These are phyloP conservation scores for Lactarius sanguifluus DNA, from an alignment of 768 basidiomycete genomes.

Conservation along the genomic window DNA sequence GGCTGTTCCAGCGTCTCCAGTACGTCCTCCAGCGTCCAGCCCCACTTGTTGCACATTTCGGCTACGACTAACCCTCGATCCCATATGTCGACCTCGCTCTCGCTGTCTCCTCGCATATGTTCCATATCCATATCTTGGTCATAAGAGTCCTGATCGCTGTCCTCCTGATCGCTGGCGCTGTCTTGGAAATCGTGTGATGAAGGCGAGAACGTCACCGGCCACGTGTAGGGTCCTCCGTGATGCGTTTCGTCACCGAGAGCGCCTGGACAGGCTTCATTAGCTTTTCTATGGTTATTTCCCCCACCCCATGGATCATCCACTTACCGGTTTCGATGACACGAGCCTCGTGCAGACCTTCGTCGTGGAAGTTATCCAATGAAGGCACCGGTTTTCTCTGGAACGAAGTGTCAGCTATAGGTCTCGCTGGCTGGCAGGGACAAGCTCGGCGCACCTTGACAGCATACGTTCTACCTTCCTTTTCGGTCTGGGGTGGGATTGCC, in stretches of 20 bases:
- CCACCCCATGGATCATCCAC: slow-evolving; percentile 7
- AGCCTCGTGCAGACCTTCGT: slow-evolving; percentile 10
- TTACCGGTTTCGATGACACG: slow-evolving; percentile 19
- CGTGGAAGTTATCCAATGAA: slow-evolving; percentile 21
- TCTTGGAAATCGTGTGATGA: slow-evolving; percentile 25
- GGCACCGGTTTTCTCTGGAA: slow-evolving; percentile 27
- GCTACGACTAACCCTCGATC: slow-evolving; percentile 25
- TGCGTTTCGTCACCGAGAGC: slow-evolving; percentile 14
- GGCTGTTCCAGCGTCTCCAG: slow-evolving; percentile 28
- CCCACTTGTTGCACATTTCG: slow-evolving; percentile 27
- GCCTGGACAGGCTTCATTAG: slow-evolving; percentile 18
- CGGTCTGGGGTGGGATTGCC: slow-evolving; percentile 12
- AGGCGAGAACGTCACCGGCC: slow-evolving; percentile 17
- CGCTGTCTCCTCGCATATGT: slow-evolving; percentile 22
- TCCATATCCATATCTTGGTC: slow-evolving; percentile 27
- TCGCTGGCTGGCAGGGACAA: not conserved
- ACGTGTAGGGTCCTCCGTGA: slow-evolving; percentile 23
- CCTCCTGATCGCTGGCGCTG: slow-evolving; percentile 24
- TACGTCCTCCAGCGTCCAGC: slow-evolving; percentile 28
- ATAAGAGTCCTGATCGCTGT: slow-evolving; percentile 27
- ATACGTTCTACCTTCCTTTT: slow-evolving; percentile 16
- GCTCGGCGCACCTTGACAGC: slow-evolving; percentile 21
- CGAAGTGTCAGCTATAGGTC: not conserved
- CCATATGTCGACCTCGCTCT: slow-evolving; percentile 21
- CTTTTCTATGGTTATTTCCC: slow-evolving; percentile 11